Percentiles rank a stretch among this genome's conserved stretches.
Conservation (phyloP, 768 basidiomycete species). For the Suillus bovinus region DNA sequence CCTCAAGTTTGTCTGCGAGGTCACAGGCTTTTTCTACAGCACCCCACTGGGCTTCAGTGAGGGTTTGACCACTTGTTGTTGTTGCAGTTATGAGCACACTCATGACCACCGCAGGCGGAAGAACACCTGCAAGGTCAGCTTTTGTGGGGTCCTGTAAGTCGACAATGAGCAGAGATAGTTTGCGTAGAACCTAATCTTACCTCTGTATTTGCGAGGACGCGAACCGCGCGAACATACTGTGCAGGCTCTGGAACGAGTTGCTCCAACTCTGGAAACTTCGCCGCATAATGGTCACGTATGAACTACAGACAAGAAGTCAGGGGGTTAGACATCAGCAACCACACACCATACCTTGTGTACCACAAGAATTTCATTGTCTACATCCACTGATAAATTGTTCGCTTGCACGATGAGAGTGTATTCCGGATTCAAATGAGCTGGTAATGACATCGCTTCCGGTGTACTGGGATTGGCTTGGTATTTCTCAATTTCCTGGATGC, state of each 20-base stretch:
- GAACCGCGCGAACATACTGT: slow-evolving; percentile 91
- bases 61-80: slow-evolving; percentile 76
- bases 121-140: slow-evolving; percentile 74
- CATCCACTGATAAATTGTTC: slow-evolving; percentile 96
- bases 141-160: slow-evolving; percentile 76
- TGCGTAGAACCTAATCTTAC: slow-evolving; percentile 35
- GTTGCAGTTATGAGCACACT: slow-evolving; percentile 95
- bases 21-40: slow-evolving; percentile 86
- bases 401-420: slow-evolving; percentile 96
- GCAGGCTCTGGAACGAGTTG: slow-evolving; percentile 90
- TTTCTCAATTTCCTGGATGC: slow-evolving; percentile 79
- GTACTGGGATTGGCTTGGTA: slow-evolving; percentile 81
- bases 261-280: slow-evolving; percentile 96
- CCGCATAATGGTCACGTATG: slow-evolving; percentile 95
- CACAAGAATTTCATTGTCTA: slow-evolving; percentile 96
- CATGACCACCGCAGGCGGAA: slow-evolving; percentile 91
- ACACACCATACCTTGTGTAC: slow-evolving; percentile 79
- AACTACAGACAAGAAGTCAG: slow-evolving; percentile 52
- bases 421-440: slow-evolving; percentile 89
- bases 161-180: slow-evolving; percentile 6
- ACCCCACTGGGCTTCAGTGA: slow-evolving; percentile 71
- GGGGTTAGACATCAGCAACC: slow-evolving; percentile 8
- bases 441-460: slow-evolving; percentile 73
- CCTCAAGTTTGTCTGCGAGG: slow-evolving; percentile 85
- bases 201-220: slow-evolving; percentile 82